These are phyloP conservation scores for Vigna radiata DNA, from an alignment of 306 rosid species.

Conservation along the genomic window DNA sequence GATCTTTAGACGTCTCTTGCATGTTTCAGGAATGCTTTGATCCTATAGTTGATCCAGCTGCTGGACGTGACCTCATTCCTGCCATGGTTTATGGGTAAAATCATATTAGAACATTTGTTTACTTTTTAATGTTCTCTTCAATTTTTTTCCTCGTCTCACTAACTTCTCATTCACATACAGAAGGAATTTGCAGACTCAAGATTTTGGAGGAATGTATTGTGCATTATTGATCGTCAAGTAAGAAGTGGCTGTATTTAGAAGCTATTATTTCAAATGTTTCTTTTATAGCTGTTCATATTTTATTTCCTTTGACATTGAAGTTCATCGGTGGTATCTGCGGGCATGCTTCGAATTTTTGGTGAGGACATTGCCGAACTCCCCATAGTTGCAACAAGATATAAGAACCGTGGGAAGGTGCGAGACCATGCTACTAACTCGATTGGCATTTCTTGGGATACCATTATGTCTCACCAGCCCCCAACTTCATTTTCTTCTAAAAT, in stretches of 20 bases:
- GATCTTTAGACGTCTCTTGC: slow-evolving; percentile 30
- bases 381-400: slow-evolving; percentile 82
- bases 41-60: slow-evolving; percentile 79
- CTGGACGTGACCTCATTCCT: slow-evolving; percentile 95
- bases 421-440: slow-evolving; percentile 31
- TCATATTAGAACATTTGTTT: slow-evolving; percentile 33
- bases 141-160: slow-evolving; percentile 36
- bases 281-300: slow-evolving; percentile 38
- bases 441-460: slow-evolving; percentile 33
- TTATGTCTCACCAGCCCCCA: not conserved
- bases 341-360: slow-evolving; percentile 83
- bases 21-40: slow-evolving; percentile 90
- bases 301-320: slow-evolving; percentile 59
- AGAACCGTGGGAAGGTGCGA: slow-evolving; percentile 88
- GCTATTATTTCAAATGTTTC: slow-evolving; percentile 1
- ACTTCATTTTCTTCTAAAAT: not conserved
- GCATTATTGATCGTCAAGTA: slow-evolving; percentile 92
- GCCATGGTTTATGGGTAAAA: slow-evolving; percentile 97
- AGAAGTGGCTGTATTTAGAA: slow-evolving; percentile 44
- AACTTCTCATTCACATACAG: slow-evolving; percentile 54
- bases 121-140: slow-evolving; percentile 23
- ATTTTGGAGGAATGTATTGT: slow-evolving; percentile 92
- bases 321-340: slow-evolving; percentile 94
- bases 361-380: slow-evolving; percentile 91
- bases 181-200: slow-evolving; percentile 84